Percentiles rank a stretch among this genome's conserved stretches.
phyloP scores from a whole-genome alignment of 1,284 basidiomycete species.

The Microbotryum saponariae region DNA sequence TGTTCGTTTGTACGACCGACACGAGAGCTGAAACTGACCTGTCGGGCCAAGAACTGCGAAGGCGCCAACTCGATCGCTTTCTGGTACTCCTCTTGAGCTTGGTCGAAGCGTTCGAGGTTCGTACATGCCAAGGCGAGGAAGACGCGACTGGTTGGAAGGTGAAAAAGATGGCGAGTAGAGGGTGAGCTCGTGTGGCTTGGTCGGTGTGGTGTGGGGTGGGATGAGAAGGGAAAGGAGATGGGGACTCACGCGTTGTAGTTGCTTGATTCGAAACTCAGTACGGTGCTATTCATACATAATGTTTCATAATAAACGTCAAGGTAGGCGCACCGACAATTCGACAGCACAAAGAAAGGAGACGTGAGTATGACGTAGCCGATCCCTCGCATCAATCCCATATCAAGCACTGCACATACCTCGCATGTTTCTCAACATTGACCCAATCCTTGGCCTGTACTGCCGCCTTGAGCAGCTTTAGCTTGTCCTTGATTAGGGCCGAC shows the following conservation, averaged over 20 bases:
- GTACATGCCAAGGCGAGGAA: constrained; percentile 69
- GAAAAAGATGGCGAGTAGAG: background rate
- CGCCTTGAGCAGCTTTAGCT: constrained; percentile 73
- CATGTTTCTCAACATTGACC: constrained; percentile 63
- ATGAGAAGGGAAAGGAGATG: background rate
- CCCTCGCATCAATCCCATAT: background rate
- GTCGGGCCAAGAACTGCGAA: constrained; percentile 39
- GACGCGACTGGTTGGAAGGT: constrained; percentile 53
- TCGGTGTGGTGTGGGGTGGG: too few species aligned
- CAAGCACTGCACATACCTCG: constrained; percentile 58
- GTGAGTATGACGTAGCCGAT: background rate
- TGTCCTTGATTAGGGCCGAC: constrained; percentile 53
- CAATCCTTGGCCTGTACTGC: constrained; percentile 69
- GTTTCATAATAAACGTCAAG: constrained; percentile 1
- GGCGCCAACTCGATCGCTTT: constrained; percentile 40
- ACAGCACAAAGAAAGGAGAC: background rate
- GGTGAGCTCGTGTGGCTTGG: background rate
- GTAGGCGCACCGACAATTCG: background rate
- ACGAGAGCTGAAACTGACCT: constrained; percentile 25
- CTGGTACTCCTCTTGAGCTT: constrained; percentile 64
- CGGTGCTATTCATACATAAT: constrained; percentile 16
- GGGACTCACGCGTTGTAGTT: constrained; percentile 35
- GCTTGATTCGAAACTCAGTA: constrained; percentile 30
- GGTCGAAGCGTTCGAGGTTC: constrained; percentile 59
- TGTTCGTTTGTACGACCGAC: too few species aligned